A percentile compares a stretch with the other conserved stretches of the same genome.
These are phyloP conservation scores for Carex scoparia DNA, from an alignment of 176 grass and related monocot species.

Conservation along the genomic window DNA sequence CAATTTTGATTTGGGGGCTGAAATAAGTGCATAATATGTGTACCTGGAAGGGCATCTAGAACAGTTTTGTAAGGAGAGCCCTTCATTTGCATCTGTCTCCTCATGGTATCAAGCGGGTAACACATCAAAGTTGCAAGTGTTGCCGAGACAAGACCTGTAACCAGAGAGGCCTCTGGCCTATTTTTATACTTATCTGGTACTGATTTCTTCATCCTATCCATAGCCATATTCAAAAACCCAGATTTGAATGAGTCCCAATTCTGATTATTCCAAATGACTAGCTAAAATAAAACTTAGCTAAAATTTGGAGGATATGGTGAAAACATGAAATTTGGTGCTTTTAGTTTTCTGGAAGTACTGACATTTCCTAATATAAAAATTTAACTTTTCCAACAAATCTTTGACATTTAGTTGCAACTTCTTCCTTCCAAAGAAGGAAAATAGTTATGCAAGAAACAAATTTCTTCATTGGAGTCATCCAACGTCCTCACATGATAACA, in stretches of 20 bases:
- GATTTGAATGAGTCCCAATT: not conserved
- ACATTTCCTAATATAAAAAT: not conserved
- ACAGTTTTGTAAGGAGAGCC: conserved; percentile 74
- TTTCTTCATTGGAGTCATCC: not conserved
- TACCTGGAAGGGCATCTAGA: conserved; percentile 85
- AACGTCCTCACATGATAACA: not conserved
- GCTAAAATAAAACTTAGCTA: not conserved
- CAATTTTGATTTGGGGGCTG: not conserved
- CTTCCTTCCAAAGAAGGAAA: not conserved
- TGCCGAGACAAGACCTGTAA: conserved; percentile 83
- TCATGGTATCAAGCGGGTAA: conserved; percentile 87
- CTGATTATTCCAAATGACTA: not conserved
- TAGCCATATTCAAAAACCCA: not conserved
- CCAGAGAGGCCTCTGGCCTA: conserved; percentile 77
- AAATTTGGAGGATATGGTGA: not conserved
- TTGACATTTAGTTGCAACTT: not conserved
- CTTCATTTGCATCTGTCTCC: conserved; percentile 99
- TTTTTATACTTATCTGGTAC: conserved; percentile 85
- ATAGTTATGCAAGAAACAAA: not conserved
- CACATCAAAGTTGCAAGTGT: conserved; percentile 92
- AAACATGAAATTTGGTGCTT: not conserved
- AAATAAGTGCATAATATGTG: not conserved
- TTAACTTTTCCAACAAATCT: not conserved
- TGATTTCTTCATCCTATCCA: conserved; percentile 88
- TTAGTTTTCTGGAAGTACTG: not conserved